Percentiles rank a stretch among this genome's conserved stretches.
Conservation (phyloP, 768 basidiomycete species). For the Serendipita sp. region DNA sequence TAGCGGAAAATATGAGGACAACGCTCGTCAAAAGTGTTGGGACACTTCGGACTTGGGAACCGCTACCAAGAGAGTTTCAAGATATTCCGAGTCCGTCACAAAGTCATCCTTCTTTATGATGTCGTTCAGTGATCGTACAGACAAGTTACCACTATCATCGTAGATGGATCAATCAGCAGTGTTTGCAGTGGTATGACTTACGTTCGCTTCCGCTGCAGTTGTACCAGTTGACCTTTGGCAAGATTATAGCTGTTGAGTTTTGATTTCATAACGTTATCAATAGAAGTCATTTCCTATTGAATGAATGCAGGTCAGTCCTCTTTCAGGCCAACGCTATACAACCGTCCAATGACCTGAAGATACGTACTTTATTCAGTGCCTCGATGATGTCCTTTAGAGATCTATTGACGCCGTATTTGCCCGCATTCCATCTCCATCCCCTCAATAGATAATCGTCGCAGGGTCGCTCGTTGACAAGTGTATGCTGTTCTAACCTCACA, state of each 20-base stretch:
- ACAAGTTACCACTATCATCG: constrained; percentile 71
- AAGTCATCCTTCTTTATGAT: constrained; percentile 70
- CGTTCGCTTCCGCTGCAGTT: constrained; percentile 92
- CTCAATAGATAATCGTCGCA: constrained; percentile 65
- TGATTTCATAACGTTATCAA: constrained; percentile 85
- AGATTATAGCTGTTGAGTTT: constrained; percentile 86
- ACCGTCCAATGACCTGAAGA: not conserved
- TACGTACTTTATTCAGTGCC: constrained; percentile 56
- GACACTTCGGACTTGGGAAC: constrained; percentile 59
- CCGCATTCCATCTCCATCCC: constrained; percentile 86
- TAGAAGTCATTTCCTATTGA: constrained; percentile 75
- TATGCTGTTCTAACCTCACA: constrained; percentile 53
- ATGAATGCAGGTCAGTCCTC: constrained; percentile 3
- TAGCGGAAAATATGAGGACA: constrained; percentile 17
- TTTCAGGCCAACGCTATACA: not conserved
- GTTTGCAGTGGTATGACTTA: constrained; percentile 22
- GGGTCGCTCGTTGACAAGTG: constrained; percentile 60
- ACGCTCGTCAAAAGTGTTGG: not conserved
- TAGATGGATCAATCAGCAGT: not conserved
- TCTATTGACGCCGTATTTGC: constrained; percentile 72
- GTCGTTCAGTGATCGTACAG: constrained; percentile 71
- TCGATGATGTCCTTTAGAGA: constrained; percentile 76
- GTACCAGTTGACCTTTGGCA: constrained; percentile 78
- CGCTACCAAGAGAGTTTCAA: constrained; percentile 83
- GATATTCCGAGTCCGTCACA: constrained; percentile 78